Base-by-base conservation (phyloP, 2,329 filamentous ascomycete species). In the Sclerotinia subarctica region DNA sequence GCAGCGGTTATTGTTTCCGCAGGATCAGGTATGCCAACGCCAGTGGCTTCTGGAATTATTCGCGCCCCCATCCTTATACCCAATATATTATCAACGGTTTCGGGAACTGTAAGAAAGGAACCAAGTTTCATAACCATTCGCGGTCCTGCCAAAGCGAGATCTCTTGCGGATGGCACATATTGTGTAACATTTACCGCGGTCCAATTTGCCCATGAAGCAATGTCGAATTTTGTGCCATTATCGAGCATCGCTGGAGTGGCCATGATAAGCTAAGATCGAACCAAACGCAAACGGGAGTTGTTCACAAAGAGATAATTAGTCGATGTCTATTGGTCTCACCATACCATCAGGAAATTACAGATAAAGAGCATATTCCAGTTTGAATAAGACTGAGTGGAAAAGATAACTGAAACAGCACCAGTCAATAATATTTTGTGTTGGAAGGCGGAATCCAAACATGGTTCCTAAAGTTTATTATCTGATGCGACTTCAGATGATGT, bases 71-170 rank as follows among this genome's bases (percentile, higher is more conserved):
- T 82, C 73, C 83, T 79, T 66, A 82, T 77, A 46, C 79, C 79
- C 67, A 83, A 77, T 62, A 84, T 76, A 72, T 77, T 82, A 74
- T 90, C 87, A 64, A 89, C 79, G 66, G 84, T 82, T 73, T 91
- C 88, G 17, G 85, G 82, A 46, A 86, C 78, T 47, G 84, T 80
- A 68, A 88, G 83, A 73, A 90, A 85, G n/a, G 85, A 86, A 63
- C 89, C 87, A 49, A 90, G 82, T 77, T 86, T 89, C 78, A 85
- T 88, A 44, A 91, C 84, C 76, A 93, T 87, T 69, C 90, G 84
- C 62, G 90, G 90, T 5, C 90, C 85, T 24, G 86, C 89, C 78
- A 87, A 83, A 71, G 92, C 83, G 59, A 94, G 80, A 74, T 92
- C 89, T 77, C 86, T 87, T 24, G 91, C 79, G 15, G 88, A 88